These are phyloP conservation scores for Aquilaria malaccensis DNA, from an alignment of 345 rosid genomes.

Conservation along the genomic window DNA sequence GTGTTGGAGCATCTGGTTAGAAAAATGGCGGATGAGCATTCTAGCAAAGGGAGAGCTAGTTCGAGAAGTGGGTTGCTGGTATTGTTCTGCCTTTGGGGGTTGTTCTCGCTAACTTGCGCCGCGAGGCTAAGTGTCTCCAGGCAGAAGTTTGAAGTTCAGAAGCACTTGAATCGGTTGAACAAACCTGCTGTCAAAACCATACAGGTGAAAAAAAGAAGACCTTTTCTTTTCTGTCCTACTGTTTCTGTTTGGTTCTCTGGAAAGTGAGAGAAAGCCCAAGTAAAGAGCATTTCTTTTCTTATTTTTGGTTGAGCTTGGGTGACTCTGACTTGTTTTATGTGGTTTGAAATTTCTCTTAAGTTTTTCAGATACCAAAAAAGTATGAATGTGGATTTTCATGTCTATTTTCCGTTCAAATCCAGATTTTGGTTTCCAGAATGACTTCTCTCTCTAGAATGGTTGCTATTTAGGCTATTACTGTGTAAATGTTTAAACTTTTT, in stretches of 20 bases:
- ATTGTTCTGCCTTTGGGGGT: constrained; percentile 34
- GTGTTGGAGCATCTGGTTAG: constrained; percentile 3
- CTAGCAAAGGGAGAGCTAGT: constrained; percentile 19
- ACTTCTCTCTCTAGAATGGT: constrained; percentile 19
- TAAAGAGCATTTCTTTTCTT: constrained; percentile 6
- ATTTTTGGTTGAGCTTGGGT: constrained; percentile 4
- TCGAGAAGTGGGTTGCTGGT: constrained; percentile 22
- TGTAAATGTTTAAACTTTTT: too few species aligned
- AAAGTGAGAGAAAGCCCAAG: constrained; percentile 20
- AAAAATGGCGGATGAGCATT: constrained; percentile 26
- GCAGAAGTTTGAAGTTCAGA: constrained; percentile 70
- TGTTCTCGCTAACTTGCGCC: constrained; percentile 40
- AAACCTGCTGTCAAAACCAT: constrained; percentile 78
- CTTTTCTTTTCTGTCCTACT: neutral
- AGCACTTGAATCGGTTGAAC: constrained; percentile 85
- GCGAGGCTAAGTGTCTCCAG: constrained; percentile 56
- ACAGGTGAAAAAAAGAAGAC: constrained; percentile 21
- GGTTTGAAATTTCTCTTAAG: neutral
- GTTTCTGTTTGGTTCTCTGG: constrained; percentile 22
- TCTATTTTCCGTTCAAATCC: constrained; percentile 11
- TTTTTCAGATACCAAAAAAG: constrained; percentile 9
- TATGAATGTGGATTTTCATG: constrained; percentile 19
- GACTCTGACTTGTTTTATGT: neutral
- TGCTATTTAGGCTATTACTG: too few species aligned
- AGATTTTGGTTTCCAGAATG: constrained; percentile 11